Percentiles rank a stretch among this genome's conserved stretches.
phyloP scores from a whole-genome alignment of 805 yeast genomes.

The Saccharomyces kudriavzevii region DNA sequence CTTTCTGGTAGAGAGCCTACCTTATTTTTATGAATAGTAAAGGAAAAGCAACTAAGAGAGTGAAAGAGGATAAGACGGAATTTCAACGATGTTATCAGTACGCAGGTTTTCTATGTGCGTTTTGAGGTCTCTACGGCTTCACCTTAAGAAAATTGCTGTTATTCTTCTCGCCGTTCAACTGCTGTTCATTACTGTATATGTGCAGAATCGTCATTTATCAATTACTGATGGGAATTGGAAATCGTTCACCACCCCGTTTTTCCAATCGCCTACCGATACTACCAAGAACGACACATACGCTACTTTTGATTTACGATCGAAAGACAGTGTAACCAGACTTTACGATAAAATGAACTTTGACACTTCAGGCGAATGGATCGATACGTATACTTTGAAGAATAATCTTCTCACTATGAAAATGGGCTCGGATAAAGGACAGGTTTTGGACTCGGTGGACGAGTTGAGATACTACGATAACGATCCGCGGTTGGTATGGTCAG shows the following conservation, averaged over 20 bases:
- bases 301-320: background rate
- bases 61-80: background rate
- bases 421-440: conserved; percentile 15
- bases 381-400: conserved; percentile 13
- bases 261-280: background rate
- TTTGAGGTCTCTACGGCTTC: background rate
- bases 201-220: background rate
- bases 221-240: background rate
- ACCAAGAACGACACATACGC: background rate
- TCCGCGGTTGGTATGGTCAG: conserved; percentile 50
- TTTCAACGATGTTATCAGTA: background rate
- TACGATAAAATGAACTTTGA: conserved; percentile 18
- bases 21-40: background rate
- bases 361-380: conserved; percentile 14
- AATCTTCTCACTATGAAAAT: conserved; percentile 15
- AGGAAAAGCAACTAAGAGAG: background rate
- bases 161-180: background rate
- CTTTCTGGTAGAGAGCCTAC: background rate
- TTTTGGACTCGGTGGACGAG: conserved; percentile 15
- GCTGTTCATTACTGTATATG: background rate
- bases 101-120: background rate
- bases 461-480: conserved; percentile 41
- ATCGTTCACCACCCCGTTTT: background rate
- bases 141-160: background rate
- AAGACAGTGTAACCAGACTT: conserved; percentile 1